phyloP scores from a whole-genome alignment of 1,139 yeast species.

The Pichia sp. region DNA sequence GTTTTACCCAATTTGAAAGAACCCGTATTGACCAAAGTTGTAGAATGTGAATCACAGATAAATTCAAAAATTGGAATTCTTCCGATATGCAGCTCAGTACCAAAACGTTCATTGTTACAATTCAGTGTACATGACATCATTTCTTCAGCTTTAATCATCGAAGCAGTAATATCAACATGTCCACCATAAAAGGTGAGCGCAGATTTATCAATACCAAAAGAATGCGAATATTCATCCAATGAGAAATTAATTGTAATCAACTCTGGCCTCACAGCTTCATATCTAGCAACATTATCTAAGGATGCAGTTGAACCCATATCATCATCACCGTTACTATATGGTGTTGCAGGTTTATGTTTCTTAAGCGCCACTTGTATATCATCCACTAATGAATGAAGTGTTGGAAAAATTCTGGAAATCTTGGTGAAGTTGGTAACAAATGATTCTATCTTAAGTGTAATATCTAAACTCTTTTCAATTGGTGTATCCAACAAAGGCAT shows the following conservation, averaged over 20 bases:
- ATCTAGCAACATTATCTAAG: constrained; percentile 12
- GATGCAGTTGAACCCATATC: constrained; percentile 17
- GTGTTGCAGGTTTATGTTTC: background rate
- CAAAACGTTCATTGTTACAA: constrained; percentile 14
- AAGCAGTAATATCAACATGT: constrained; percentile 16
- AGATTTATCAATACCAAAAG: constrained; percentile 24
- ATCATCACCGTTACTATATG: background rate
- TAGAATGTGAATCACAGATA: constrained; percentile 17
- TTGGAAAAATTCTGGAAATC: constrained; percentile 10
- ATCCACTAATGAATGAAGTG: background rate
- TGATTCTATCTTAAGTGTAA: constrained; percentile 21
- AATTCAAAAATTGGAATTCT: constrained; percentile 18
- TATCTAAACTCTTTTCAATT: constrained; percentile 22
- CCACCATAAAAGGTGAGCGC: constrained; percentile 20
- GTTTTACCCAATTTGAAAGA: constrained; percentile 24
- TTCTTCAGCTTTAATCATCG: constrained; percentile 19
- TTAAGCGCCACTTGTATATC: constrained; percentile 4
- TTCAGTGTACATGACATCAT: constrained; percentile 24
- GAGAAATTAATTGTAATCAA: constrained; percentile 21
- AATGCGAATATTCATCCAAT: constrained; percentile 21
- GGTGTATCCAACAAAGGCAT: constrained; percentile 16
- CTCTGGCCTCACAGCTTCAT: constrained; percentile 14
- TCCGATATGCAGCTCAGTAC: constrained; percentile 11
- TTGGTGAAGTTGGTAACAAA: constrained; percentile 18
- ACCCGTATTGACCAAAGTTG: constrained; percentile 25